phyloP scores from a whole-genome alignment of 371 early-diverging fungal genomes.

The Mucor sp. region DNA sequence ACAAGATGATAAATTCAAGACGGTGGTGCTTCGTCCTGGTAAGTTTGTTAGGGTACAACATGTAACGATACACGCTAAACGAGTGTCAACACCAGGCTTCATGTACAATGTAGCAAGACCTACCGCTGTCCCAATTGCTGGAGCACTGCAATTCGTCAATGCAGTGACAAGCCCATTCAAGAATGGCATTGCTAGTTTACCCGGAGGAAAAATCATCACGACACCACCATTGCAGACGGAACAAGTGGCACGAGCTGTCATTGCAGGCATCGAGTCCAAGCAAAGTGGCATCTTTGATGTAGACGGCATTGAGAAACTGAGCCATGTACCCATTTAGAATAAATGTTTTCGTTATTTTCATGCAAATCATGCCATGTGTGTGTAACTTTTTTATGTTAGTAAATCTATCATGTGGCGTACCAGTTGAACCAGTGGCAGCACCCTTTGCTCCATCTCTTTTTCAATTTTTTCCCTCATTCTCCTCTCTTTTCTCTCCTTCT shows the following conservation, averaged over 20 bases:
- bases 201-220: slow-evolving; percentile 58
- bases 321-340: slow-evolving; percentile 20
- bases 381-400: neutral
- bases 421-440: neutral
- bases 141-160: slow-evolving; percentile 52
- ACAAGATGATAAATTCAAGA: slow-evolving; percentile 47
- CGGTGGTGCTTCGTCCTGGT: slow-evolving; percentile 72
- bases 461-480: neutral
- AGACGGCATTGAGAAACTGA: slow-evolving; percentile 46
- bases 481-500: slow-evolving; percentile 4
- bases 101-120: slow-evolving; percentile 66
- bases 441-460: neutral
- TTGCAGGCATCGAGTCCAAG: slow-evolving; percentile 49
- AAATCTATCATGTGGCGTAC: neutral
- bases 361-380: slow-evolving; percentile 4
- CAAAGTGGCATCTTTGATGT: slow-evolving; percentile 55
- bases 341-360: neutral
- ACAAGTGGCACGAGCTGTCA: slow-evolving; percentile 62
- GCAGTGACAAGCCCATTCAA: slow-evolving; percentile 47
- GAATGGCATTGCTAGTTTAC: slow-evolving; percentile 52
- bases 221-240: slow-evolving; percentile 65
- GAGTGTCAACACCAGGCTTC: slow-evolving; percentile 45
- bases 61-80: too few relatives aligned
- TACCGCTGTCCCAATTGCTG: slow-evolving; percentile 62
- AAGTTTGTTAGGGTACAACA: neutral